phyloP scores from a whole-genome alignment of 176 grass and related monocot genomes.

The Rhynchospora pubera region DNA sequence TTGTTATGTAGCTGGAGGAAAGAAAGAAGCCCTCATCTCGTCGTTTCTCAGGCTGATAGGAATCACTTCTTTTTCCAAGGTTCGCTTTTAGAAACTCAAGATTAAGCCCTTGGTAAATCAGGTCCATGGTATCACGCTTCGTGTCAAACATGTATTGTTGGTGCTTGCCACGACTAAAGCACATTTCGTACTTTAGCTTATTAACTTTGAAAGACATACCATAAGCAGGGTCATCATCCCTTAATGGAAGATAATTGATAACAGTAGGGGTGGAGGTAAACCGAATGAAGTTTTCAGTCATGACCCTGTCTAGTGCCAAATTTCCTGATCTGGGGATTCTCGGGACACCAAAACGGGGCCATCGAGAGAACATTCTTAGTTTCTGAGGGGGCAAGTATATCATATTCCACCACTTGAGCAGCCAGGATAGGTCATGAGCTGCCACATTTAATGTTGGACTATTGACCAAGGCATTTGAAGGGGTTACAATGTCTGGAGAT shows the following conservation, averaged over 20 bases:
- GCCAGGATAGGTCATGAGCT: slow-evolving; percentile 79
- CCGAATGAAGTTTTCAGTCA: slow-evolving; percentile 94
- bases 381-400: slow-evolving; percentile 92
- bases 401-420: slow-evolving; percentile 72
- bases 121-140: slow-evolving; percentile 93
- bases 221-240: slow-evolving; percentile 78
- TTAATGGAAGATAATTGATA: slow-evolving; percentile 60
- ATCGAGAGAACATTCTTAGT: slow-evolving; percentile 87
- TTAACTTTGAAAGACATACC: slow-evolving; percentile 59
- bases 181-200: slow-evolving; percentile 74
- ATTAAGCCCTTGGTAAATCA: slow-evolving; percentile 90
- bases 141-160: slow-evolving; percentile 77
- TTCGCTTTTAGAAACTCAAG: slow-evolving; percentile 72
- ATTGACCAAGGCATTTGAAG: slow-evolving; percentile 21
- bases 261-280: slow-evolving; percentile 48
- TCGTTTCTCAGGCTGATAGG: slow-evolving; percentile 47
- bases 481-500: slow-evolving; percentile 6
- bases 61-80: slow-evolving; percentile 45
- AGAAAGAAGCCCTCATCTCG: slow-evolving; percentile 81
- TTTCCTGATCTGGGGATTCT: slow-evolving; percentile 87
- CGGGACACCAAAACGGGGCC: slow-evolving; percentile 92
- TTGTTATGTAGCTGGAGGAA: slow-evolving; percentile 85
- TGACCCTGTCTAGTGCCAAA: slow-evolving; percentile 88
- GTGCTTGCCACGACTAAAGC: slow-evolving; percentile 83
- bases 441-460: slow-evolving; percentile 63